Evolutionary conservation across 2,329 filamentous ascomycete species (phyloP), one percentile per base, ranked within the genome.

Genomic region (Malbranchea cinnamomea): DNA sequence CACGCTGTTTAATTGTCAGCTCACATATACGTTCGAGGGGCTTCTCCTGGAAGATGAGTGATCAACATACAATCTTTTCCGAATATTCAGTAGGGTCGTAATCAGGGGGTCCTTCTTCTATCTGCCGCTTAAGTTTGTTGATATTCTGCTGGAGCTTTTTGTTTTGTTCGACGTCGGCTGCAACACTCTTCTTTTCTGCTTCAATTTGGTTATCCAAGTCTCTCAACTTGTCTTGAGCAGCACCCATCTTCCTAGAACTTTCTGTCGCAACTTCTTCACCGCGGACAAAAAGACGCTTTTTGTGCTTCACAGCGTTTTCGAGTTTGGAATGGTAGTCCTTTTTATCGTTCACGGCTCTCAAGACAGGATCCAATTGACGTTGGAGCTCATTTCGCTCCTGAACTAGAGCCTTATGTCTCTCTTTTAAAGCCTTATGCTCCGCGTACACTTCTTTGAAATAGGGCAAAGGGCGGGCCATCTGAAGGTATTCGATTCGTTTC

Each of bases 1-100:
- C 65, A 40, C 72, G 68, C 73, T 76, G 40, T 15, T 20, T 9
- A 32, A 15, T 21, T 6, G 13, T 8, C 8, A 18, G 10, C 12
- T 33, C 52, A 42, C 33, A 27, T 23, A 15, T 9, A 23, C 26
- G 24, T 22, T 26, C 22, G 12, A n/a, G 16, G 19, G 2, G 12
- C 4, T 8, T 4, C 5, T 16, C 17, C 17, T 17, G 12, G 11
- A 15, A n/a, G 8, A 30, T 14, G 3, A 4, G 9, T 20, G 6
- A 11, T 26, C 16, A 15, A 20, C 74, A 53, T 54, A 80, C 77
- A 51, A 84, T 76, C 38, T 70, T 70, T 30, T 72, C 67, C 40
- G 87, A 89, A 57, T 74, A 85, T 4, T 70, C 70, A 4, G 65
- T 60, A 6, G 71, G 53, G 46, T 89, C 74, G 45, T 89, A 83